These are phyloP conservation scores for Gryganskiella cystojenkinii DNA, from an alignment of 192 early-diverging fungal genomes.

Conservation along the genomic window DNA sequence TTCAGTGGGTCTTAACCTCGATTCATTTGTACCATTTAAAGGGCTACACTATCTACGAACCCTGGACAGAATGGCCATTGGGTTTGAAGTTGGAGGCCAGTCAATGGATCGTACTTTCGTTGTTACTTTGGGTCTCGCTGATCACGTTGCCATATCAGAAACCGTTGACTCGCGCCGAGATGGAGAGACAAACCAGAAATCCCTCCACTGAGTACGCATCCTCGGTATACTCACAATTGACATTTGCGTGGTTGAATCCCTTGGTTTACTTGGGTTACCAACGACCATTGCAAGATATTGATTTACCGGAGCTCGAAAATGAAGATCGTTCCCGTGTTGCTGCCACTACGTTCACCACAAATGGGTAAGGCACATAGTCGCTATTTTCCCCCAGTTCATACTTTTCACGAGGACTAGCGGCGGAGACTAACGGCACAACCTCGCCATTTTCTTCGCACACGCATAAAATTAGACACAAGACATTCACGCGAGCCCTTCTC, in stretches of 20 bases:
- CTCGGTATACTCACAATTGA: constrained; percentile 25
- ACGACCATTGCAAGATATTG: background rate
- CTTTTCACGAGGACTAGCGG: no score
- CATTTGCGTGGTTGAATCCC: constrained; percentile 38
- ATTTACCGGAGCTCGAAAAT: background rate
- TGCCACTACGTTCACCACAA: background rate
- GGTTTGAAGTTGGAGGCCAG: constrained; percentile 4
- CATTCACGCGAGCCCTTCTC: constrained; percentile 1
- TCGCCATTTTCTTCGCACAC: background rate
- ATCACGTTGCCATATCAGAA: constrained; percentile 4
- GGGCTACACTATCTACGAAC: constrained; percentile 1
- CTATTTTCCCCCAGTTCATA: no score
- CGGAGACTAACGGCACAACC: background rate
- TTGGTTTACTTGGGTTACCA: constrained; percentile 12
- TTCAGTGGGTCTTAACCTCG: constrained; percentile 10
- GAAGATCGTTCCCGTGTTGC: background rate
- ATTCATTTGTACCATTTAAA: constrained; percentile 2
- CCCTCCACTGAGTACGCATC: background rate
- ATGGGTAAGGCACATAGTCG: background rate
- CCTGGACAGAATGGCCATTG: constrained; percentile 3
- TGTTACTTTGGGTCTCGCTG: constrained; percentile 7
- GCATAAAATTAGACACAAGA: background rate
- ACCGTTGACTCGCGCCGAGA: background rate
- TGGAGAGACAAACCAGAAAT: background rate
- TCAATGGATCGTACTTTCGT: background rate